A percentile compares a stretch with the other conserved stretches of the same genome.
phyloP scores from a whole-genome alignment of 805 yeast genomes.

The Metschnikowia bowlesiae region DNA sequence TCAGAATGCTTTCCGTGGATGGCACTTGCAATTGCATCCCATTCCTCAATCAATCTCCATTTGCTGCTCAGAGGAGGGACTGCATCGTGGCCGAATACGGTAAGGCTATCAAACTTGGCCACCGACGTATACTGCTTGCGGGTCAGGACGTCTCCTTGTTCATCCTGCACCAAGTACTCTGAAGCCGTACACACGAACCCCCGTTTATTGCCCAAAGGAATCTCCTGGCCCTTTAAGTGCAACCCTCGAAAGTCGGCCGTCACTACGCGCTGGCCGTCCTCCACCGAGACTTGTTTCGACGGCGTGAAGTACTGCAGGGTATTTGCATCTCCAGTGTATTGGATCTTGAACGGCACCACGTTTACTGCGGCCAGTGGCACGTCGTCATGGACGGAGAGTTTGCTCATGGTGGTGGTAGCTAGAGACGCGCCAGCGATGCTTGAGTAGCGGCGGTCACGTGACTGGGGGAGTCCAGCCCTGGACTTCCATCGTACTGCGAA shows the following conservation, averaged over 20 bases:
- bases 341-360: slow-evolving; percentile 14
- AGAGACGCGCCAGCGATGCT: neutral
- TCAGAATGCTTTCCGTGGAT: slow-evolving; percentile 4
- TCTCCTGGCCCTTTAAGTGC: slow-evolving; percentile 10
- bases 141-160: slow-evolving; percentile 1
- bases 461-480: too few relatives aligned
- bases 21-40: slow-evolving; percentile 13
- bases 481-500: too few relatives aligned
- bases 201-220: slow-evolving; percentile 5
- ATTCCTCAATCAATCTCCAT: slow-evolving; percentile 13
- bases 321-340: slow-evolving; percentile 13
- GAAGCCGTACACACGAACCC: slow-evolving; percentile 10
- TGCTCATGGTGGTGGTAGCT: neutral
- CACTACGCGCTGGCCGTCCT: slow-evolving; percentile 2
- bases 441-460: neutral
- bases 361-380: slow-evolving; percentile 8
- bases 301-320: slow-evolving; percentile 11
- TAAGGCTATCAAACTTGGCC: slow-evolving; percentile 10
- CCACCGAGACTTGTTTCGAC: slow-evolving; percentile 5
- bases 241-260: slow-evolving; percentile 16
- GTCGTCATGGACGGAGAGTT: neutral
- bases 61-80: slow-evolving; percentile 13
- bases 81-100: slow-evolving; percentile 16
- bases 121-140: slow-evolving; percentile 11
- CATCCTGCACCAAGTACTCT: slow-evolving; percentile 6